Evolutionary conservation across 352 stramenopile species (phyloP), one percentile per base, ranked within the genome.

Genomic region (Chrysophaeum taylorii): DNA sequence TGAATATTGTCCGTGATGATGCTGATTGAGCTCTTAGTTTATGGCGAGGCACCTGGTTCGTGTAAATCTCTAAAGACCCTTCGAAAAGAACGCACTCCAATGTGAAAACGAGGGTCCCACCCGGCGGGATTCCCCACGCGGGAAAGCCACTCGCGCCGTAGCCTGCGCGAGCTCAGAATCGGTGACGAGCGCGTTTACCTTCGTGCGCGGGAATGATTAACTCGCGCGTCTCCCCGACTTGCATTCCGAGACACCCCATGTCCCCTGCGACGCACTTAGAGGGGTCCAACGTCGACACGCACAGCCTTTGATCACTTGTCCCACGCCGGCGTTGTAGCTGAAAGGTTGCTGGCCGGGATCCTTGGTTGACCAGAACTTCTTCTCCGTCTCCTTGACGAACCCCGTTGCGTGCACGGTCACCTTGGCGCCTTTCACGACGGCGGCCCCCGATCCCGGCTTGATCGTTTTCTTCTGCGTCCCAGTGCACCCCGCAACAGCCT

Each of bases 121-220:
- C 81, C 27, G 84, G 85, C 75, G 86, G 79, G 80, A 93, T 92
- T 38, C 85, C 84, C 86, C 85, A 91, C 0, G 85, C 83, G 33
- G 81, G 78, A 39, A 93, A 93, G 48, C 86, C 87, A 21, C 75
- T 64, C 0, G 78, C 78, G 69, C 87, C 87, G 78, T 93, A 93
- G 57, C 84, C 86, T 75, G 14, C 41, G 41, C 41, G 41, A 12
- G 12, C 41, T 12, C 41, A 21, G 41, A 21, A 21, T 48, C 41
- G n/a, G 41, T 48, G 14, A 12, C 41, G 21, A 5, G 57, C 57
- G 57, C 57, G 33, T n/a, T n/a, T n/a, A 36, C 57, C 53, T n/a
- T 92, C 90, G 74, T 92, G 82, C 43, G 83, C 81, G 15, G 86
- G 84, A 71, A 86, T 91, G 48, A 79, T 87, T 57, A 94, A 78